Percentiles rank a stretch among this genome's conserved stretches.
These are phyloP conservation scores for Calendula officinalis DNA, from an alignment of 129 eudicot species.

Conservation along the genomic window DNA sequence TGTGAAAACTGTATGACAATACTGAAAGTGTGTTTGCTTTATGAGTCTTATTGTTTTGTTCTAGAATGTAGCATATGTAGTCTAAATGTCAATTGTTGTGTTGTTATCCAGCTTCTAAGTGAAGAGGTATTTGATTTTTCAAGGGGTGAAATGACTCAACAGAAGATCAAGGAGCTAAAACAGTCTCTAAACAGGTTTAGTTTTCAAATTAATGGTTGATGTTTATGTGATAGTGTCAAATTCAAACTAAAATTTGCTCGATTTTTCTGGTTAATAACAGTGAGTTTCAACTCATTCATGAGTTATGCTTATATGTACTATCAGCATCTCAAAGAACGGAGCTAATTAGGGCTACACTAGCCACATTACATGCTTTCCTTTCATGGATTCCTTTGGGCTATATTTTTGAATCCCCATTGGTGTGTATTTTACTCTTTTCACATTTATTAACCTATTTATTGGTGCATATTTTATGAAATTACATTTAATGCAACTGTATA, in stretches of 20 bases:
- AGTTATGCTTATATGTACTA: conserved; percentile 92
- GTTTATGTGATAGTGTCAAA: background rate
- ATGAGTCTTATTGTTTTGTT: background rate
- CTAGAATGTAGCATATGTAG: conserved; percentile 6
- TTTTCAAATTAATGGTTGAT: conserved; percentile 1
- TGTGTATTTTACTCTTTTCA: conserved; percentile 34
- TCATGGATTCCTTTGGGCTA: conserved; percentile 99
- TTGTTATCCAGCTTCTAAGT: conserved; percentile 67
- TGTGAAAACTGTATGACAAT: conserved; percentile 98
- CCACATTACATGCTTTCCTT: conserved; percentile 97
- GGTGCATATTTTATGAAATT: conserved; percentile 14
- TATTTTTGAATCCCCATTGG: conserved; percentile 97
- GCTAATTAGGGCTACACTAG: conserved; percentile 88
- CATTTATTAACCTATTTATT: background rate
- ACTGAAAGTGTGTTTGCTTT: conserved; percentile 55
- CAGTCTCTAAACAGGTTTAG: conserved; percentile 84
- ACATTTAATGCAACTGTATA: conserved; percentile 10
- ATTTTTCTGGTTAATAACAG: conserved; percentile 47
- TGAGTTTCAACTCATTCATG: conserved; percentile 97
- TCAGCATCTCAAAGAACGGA: conserved; percentile 96
- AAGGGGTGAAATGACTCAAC: conserved; percentile 99
- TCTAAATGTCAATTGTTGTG: conserved; percentile 7
- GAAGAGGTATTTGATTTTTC: conserved; percentile 99
- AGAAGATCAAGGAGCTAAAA: conserved; percentile 93
- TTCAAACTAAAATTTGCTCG: conserved; percentile 6